A percentile compares a stretch with the other conserved stretches of the same genome.
These are phyloP conservation scores for Russula emetica DNA, from an alignment of 768 basidiomycete species.

Conservation along the genomic window DNA sequence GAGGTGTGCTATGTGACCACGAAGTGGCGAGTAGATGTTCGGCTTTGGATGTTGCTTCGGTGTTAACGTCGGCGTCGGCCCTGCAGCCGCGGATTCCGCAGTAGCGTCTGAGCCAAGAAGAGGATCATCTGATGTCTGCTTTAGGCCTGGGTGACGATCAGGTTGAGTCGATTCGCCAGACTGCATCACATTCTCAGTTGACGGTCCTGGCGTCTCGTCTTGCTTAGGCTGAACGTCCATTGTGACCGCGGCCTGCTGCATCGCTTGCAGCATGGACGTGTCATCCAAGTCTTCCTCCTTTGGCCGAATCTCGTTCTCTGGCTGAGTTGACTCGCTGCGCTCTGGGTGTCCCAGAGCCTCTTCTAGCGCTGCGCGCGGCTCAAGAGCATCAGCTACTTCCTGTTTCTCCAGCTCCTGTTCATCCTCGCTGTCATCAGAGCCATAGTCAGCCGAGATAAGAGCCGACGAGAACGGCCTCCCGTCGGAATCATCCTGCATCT, in stretches of 20 bases:
- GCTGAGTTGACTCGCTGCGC: conserved; percentile 34
- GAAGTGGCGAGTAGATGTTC: conserved; percentile 53
- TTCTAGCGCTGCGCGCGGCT: conserved; percentile 50
- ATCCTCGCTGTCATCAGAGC: conserved; percentile 49
- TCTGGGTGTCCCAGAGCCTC: conserved; percentile 52
- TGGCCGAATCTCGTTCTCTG: conserved; percentile 37
- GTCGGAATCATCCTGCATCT: conserved; percentile 29
- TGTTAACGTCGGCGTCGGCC: neutral
- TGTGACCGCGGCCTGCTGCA: conserved; percentile 31
- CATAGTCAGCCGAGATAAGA: conserved; percentile 26
- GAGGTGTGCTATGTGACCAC: conserved; percentile 51
- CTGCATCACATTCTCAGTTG: neutral
- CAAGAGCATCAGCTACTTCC: conserved; percentile 56
- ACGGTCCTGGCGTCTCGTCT: neutral
- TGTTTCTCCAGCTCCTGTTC: conserved; percentile 54
- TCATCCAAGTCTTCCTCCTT: conserved; percentile 59
- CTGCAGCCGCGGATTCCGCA: conserved; percentile 14
- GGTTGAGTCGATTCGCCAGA: conserved; percentile 2
- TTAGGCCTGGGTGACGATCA: conserved; percentile 18
- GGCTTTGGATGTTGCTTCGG: conserved; percentile 36
- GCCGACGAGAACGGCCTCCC: conserved; percentile 18
- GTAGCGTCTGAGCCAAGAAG: conserved; percentile 11
- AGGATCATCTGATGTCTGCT: conserved; percentile 22
- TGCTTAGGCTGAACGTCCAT: conserved; percentile 40
- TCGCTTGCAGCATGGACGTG: conserved; percentile 38